Percentiles rank a stretch among this genome's conserved stretches.
Evolutionary conservation across 306 rosid species (phyloP).

Genomic region (Potentilla sterilis): DNA sequence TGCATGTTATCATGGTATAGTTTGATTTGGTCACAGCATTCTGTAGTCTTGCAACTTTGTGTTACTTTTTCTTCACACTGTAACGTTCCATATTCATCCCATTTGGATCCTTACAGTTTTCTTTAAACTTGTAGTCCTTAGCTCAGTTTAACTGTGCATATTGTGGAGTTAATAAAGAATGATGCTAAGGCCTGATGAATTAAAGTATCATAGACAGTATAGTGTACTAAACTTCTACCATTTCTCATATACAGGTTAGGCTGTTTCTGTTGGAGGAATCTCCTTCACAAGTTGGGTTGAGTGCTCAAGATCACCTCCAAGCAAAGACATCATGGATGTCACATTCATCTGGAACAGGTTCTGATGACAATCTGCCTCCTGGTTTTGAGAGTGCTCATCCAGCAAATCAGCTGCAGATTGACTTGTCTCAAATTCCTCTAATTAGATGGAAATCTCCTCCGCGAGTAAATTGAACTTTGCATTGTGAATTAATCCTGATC

Average conservation of each 20-base stretch:
- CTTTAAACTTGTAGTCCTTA: neutral
- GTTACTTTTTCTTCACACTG: neutral
- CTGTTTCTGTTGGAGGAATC: slow-evolving; percentile 78
- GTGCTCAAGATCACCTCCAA: slow-evolving; percentile 90
- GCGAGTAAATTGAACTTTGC: slow-evolving; percentile 39
- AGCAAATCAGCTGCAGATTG: slow-evolving; percentile 53
- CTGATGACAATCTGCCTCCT: slow-evolving; percentile 78
- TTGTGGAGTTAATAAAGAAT: neutral
- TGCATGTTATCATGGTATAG: neutral
- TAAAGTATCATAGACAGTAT: neutral
- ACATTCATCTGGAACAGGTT: slow-evolving; percentile 61
- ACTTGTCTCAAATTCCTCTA: slow-evolving; percentile 64
- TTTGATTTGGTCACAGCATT: neutral
- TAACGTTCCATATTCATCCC: neutral
- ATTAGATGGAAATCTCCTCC: slow-evolving; percentile 69
- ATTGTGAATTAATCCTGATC: neutral
- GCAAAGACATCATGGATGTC: slow-evolving; percentile 58
- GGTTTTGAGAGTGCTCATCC: slow-evolving; percentile 79
- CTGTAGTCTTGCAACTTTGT: neutral
- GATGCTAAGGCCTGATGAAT: neutral
- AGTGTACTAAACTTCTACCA: slow-evolving; percentile 14
- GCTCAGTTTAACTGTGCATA: neutral
- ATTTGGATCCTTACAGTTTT: neutral
- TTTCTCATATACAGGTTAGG: slow-evolving; percentile 48
- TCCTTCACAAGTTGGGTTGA: slow-evolving; percentile 75